Percentiles rank a stretch among this genome's conserved stretches.
Conservation (phyloP, 1,139 yeast genomes). For the Hanseniaspora gamundiae region DNA sequence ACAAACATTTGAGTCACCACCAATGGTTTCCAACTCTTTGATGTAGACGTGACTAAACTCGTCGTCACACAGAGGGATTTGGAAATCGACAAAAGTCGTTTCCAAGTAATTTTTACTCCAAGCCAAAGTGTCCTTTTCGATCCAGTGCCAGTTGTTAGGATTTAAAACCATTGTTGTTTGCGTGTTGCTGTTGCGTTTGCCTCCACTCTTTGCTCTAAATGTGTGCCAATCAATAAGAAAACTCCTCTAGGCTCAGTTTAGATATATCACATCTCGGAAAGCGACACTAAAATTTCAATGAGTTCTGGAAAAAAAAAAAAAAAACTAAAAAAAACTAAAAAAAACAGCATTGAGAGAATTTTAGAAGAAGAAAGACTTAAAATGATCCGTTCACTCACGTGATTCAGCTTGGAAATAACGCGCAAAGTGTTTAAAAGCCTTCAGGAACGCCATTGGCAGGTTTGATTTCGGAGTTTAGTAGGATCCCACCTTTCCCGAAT, state of each 20-base stretch:
- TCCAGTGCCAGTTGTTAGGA: constrained; percentile 89
- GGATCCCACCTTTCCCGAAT: constrained; percentile 48
- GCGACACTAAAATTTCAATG: not conserved
- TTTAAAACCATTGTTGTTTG: constrained; percentile 59
- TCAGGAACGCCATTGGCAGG: constrained; percentile 87
- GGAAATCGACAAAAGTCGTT: constrained; percentile 30
- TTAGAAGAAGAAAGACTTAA: not conserved
- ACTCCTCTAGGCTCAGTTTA: too few species aligned
- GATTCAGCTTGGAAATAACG: too few species aligned
- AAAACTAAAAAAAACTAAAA: not conserved
- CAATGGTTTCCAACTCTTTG: constrained; percentile 32
- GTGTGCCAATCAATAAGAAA: too few species aligned
- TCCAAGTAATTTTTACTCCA: constrained; percentile 58
- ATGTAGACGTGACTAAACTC: constrained; percentile 25
- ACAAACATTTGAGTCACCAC: constrained; percentile 71
- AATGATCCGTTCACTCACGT: not conserved
- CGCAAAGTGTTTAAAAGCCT: too few species aligned
- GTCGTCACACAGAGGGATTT: constrained; percentile 25
- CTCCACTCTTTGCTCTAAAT: too few species aligned
- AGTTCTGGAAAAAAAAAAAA: not conserved
- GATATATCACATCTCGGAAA: too few species aligned
- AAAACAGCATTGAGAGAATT: too few species aligned
- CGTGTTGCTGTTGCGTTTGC: not conserved
- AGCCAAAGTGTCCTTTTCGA: constrained; percentile 64
- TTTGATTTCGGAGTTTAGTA: constrained; percentile 38